A percentile compares a stretch with the other conserved stretches of the same genome.
Evolutionary conservation across 495 filamentous ascomycete species (phyloP).

Genomic region (Lophiostoma macrostomum): DNA sequence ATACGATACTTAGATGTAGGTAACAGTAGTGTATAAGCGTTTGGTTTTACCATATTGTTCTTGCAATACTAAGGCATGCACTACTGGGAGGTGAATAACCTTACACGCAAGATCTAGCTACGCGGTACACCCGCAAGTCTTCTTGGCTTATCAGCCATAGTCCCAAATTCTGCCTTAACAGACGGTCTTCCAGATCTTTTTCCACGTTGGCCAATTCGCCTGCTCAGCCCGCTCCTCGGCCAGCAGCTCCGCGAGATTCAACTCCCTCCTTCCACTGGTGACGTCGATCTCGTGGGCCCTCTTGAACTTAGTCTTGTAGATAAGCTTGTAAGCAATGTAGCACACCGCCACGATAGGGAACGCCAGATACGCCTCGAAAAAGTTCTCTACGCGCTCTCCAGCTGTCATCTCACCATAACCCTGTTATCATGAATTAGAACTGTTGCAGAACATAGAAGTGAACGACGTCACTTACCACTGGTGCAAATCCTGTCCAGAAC

Average conservation of each 20-base stretch:
- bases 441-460: no score
- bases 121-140: no score
- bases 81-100: no score
- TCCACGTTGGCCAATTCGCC: conserved; percentile 34
- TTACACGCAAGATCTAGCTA: no score
- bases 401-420: conserved; percentile 38
- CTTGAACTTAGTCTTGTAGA: conserved; percentile 31
- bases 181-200: conserved; percentile 35
- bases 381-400: conserved; percentile 25
- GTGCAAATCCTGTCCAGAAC: conserved; percentile 38
- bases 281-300: conserved; percentile 30
- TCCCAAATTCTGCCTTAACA: conserved; percentile 24
- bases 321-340: conserved; percentile 30
- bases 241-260: conserved; percentile 32
- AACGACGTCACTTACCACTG: no score
- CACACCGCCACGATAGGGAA: conserved; percentile 30
- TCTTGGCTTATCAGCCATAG: no score
- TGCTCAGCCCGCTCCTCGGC: conserved; percentile 32
- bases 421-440: no score
- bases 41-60: no score
- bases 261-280: conserved; percentile 32
- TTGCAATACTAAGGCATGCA: no score
- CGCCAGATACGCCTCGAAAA: conserved; percentile 34
- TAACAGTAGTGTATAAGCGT: no score
- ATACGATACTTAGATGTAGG: no score